Conservation (phyloP, 2,329 filamentous ascomycete genomes). For the Fusarium heterosporum region DNA sequence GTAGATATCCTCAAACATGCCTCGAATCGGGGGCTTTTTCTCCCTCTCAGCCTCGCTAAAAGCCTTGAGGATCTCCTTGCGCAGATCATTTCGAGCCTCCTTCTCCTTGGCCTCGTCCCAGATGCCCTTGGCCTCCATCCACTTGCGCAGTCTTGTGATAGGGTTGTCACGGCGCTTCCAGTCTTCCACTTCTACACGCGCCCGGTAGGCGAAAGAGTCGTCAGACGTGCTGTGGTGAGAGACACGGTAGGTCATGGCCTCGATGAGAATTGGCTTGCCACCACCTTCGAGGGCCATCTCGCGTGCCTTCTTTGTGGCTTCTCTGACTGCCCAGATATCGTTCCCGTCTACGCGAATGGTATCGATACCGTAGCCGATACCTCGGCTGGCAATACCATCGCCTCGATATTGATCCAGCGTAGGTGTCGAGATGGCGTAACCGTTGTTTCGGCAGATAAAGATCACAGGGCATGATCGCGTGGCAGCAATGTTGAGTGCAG, state of each 20-base stretch:
- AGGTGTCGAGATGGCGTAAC: constrained; percentile 89
- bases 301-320: constrained; percentile 81
- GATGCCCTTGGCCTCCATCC: constrained; percentile 83
- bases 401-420: constrained; percentile 92
- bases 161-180: constrained; percentile 94
- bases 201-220: constrained; percentile 96
- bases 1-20: constrained; percentile 90
- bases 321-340: constrained; percentile 88
- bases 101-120: constrained; percentile 91
- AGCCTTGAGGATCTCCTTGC: constrained; percentile 83
- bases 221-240: constrained; percentile 97
- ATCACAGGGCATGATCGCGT: constrained; percentile 88
- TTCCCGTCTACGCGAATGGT: constrained; percentile 95
- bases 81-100: constrained; percentile 71
- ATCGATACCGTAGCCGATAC: constrained; percentile 92
- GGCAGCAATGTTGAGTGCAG: constrained; percentile 89
- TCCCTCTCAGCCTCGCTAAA: constrained; percentile 86
- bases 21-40: constrained; percentile 78
- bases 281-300: constrained; percentile 82
- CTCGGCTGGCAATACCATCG: constrained; percentile 88
- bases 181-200: constrained; percentile 92
- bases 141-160: constrained; percentile 86
- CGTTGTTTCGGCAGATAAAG: constrained; percentile 94
- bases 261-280: constrained; percentile 86
- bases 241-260: constrained; percentile 98